Conservation (phyloP, 768 basidiomycete species). For the Mycena rosella region DNA sequence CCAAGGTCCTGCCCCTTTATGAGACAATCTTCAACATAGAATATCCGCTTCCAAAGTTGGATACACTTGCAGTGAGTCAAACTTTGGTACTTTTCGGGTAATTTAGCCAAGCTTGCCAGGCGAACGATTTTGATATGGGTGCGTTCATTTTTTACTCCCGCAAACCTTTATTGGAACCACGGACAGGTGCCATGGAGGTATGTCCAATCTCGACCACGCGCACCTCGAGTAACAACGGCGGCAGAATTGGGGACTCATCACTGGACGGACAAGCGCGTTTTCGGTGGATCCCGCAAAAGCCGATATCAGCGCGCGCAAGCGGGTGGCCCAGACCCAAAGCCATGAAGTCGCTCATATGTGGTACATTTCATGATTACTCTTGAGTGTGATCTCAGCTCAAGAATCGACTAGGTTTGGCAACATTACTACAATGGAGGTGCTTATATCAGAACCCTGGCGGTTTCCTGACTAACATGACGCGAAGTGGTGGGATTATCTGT, state of each 20-base stretch:
- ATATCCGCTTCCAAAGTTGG: constrained; percentile 77
- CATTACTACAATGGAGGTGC: constrained; percentile 79
- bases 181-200: constrained; percentile 81
- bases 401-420: constrained; percentile 78
- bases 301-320: constrained; percentile 79
- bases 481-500: constrained; percentile 92
- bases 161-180: constrained; percentile 4
- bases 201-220: not conserved
- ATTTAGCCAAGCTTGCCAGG: constrained; percentile 49
- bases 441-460: not conserved
- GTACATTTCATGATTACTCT: constrained; percentile 51
- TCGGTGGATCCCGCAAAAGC: constrained; percentile 80
- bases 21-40: constrained; percentile 25
- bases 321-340: constrained; percentile 79
- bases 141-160: constrained; percentile 31
- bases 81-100: not conserved
- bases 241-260: constrained; percentile 90
- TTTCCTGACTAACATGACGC: not conserved
- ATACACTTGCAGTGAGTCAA: constrained; percentile 82
- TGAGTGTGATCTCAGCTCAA: not conserved
- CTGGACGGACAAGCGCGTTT: constrained; percentile 88
- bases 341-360: constrained; percentile 93
- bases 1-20: constrained; percentile 84
- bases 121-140: constrained; percentile 90
- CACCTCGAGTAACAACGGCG: not conserved